Conservation (phyloP, 495 filamentous ascomycete species). For the Neurospora terricola region DNA sequence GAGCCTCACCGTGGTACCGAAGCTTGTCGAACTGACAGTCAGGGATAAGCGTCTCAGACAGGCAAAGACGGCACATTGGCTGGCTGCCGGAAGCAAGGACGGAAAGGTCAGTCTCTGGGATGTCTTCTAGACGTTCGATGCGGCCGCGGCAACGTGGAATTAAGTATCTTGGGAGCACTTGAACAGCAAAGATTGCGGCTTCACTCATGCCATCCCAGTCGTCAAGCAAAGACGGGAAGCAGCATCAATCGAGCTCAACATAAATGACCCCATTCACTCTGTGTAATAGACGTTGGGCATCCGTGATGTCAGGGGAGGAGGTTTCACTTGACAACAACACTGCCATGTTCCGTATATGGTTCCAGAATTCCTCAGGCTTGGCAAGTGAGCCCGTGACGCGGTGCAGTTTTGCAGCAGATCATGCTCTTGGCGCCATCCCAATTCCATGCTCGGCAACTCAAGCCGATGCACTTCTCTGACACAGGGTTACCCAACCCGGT, state of each 20-base stretch:
- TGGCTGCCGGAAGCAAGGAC: conserved; percentile 87
- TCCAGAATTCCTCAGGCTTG: not conserved
- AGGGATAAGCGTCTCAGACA: conserved; percentile 54
- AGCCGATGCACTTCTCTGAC: conserved; percentile 29
- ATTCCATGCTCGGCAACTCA: conserved; percentile 17
- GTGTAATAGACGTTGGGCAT: not conserved
- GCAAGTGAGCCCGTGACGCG: not conserved
- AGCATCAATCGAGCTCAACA: not conserved
- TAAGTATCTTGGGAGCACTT: not conserved
- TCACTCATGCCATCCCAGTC: not conserved
- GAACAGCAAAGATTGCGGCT: not conserved
- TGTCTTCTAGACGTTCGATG: conserved; percentile 47
- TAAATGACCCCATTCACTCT: not conserved
- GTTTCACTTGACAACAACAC: not conserved
- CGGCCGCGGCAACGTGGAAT: not conserved
- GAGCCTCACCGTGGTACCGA: conserved; percentile 10
- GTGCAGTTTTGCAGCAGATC: not conserved
- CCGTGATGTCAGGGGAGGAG: not conserved
- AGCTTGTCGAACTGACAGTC: conserved; percentile 35
- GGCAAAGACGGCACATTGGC: conserved; percentile 70
- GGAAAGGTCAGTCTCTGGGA: conserved; percentile 95
- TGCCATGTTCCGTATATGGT: not conserved
- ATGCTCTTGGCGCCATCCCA: not conserved
- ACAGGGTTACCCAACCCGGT: conserved; percentile 21
- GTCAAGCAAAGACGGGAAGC: not conserved